Conservation (phyloP, 192 early-diverging fungal genomes). For the Gryganskiella cystojenkinii region DNA sequence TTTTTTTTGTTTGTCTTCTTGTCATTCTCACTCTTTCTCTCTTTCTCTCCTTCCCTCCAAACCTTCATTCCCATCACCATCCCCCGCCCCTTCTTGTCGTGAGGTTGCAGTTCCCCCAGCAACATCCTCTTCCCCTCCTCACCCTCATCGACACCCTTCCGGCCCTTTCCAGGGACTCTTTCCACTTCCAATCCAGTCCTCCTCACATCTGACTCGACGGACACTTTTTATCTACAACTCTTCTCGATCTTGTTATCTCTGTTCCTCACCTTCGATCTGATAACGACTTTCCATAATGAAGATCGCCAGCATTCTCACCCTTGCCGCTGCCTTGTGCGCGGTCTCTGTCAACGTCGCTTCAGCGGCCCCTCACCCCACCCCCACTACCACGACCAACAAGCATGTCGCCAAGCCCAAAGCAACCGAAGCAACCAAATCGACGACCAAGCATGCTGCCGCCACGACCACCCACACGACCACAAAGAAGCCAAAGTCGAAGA, state of each 20-base stretch:
- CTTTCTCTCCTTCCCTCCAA: too few relatives aligned
- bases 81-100: too few relatives aligned
- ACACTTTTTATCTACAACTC: background rate
- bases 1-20: too few relatives aligned
- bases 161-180: slow-evolving; percentile 28
- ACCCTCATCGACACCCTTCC: slow-evolving; percentile 19
- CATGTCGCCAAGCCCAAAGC: background rate
- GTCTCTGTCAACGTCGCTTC: slow-evolving; percentile 60
- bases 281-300: slow-evolving; percentile 57
- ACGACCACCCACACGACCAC: slow-evolving; percentile 19
- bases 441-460: slow-evolving; percentile 3
- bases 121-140: too few relatives aligned
- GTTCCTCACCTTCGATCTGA: slow-evolving; percentile 1
- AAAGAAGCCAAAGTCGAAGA: background rate
- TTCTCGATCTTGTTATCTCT: too few relatives aligned
- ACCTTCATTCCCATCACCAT: too few relatives aligned
- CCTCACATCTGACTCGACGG: background rate
- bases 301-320: slow-evolving; percentile 57
- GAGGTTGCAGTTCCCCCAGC: too few relatives aligned
- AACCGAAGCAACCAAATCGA: background rate
- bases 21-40: too few relatives aligned
- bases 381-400: background rate
- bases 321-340: slow-evolving; percentile 60
- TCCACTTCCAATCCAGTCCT: background rate
- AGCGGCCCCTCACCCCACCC: background rate